Evolutionary conservation across 305 asterid genomes (phyloP).

Genomic region (Fraxinus xanthoxyloides): DNA sequence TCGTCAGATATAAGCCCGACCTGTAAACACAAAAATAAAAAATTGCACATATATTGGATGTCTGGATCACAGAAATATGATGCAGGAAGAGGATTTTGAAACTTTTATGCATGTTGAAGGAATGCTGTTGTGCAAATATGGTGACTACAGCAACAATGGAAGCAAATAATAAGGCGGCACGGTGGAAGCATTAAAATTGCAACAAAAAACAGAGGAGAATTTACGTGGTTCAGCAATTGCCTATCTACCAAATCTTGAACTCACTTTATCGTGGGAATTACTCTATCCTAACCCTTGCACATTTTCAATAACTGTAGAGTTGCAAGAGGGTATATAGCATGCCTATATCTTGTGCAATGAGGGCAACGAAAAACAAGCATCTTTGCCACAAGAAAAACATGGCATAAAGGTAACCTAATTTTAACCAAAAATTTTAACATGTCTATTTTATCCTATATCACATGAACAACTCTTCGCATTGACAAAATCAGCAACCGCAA

Average conservation of each 20-base stretch:
- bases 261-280: not conserved
- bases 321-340: not conserved
- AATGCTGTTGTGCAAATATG: not conserved
- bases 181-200: not conserved
- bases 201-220: not conserved
- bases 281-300: not conserved
- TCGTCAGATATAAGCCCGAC: constrained; percentile 96
- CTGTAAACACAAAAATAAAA: constrained; percentile 34
- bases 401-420: not conserved
- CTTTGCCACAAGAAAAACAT: not conserved
- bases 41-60: not conserved
- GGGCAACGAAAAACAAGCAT: not conserved
- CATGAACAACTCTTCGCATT: not conserved
- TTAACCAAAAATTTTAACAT: not conserved
- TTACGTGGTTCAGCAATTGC: not conserved
- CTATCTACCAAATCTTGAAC: not conserved
- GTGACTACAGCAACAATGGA: not conserved
- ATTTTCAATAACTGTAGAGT: too few species aligned
- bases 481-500: not conserved
- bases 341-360: not conserved
- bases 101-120: not conserved
- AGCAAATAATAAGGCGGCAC: not conserved
- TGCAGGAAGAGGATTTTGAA: not conserved
- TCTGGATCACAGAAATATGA: not conserved
- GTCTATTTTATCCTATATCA: not conserved